Conservation (phyloP, 306 rosid genomes). For the Rosa persica region DNA sequence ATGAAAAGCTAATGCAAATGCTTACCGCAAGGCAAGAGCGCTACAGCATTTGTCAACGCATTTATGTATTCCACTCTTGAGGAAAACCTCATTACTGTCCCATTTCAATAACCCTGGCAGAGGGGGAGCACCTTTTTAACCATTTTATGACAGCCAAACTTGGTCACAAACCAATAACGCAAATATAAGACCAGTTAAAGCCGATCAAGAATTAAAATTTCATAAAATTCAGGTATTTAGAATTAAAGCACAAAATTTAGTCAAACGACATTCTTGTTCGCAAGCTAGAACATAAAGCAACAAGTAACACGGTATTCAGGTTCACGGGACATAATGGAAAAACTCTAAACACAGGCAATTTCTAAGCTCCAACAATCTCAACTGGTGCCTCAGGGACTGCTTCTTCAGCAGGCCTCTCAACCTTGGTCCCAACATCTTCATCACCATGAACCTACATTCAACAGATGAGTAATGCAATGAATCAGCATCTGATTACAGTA, state of each 20-base stretch:
- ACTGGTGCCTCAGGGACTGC: conserved; percentile 46
- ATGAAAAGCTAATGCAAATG: too few relatives aligned
- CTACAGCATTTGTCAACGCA: too few relatives aligned
- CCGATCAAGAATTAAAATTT: neutral
- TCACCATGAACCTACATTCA: conserved; percentile 77
- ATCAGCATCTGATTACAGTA: neutral
- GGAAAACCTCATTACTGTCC: too few relatives aligned
- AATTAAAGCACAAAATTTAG: conserved; percentile 27
- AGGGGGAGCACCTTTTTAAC: too few relatives aligned
- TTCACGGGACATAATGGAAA: conserved; percentile 18
- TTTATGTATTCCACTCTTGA: too few relatives aligned
- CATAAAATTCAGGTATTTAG: conserved; percentile 5
- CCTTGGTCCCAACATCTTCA: conserved; percentile 79
- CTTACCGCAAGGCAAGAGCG: too few relatives aligned
- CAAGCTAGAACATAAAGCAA: conserved; percentile 17
- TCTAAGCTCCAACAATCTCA: conserved; percentile 77
- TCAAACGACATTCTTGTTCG: conserved; percentile 23
- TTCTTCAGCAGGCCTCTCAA: conserved; percentile 86
- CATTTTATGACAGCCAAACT: too few relatives aligned
- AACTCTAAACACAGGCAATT: neutral
- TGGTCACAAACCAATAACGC: too few relatives aligned
- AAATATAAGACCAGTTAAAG: neutral
- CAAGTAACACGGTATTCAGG: neutral
- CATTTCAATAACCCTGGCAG: too few relatives aligned
- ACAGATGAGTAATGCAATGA: neutral